Evolutionary conservation across 2,329 filamentous ascomycete genomes (phyloP), one percentile per base, ranked within the genome.

Genomic region (Geosmithia morbida): DNA sequence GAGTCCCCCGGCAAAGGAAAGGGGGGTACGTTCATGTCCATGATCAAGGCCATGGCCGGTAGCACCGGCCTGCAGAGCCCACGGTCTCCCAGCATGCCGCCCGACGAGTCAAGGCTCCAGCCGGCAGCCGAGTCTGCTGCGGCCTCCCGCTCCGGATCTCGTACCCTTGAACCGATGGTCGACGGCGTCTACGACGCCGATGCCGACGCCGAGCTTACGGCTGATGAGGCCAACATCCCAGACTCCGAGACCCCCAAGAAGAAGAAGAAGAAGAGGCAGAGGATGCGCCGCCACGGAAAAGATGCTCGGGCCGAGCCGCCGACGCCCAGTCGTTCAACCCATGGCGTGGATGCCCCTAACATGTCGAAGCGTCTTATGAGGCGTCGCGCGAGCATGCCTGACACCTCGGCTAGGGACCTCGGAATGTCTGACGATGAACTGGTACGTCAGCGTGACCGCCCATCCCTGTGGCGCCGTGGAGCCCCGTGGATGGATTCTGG

Each of bases 181-280:
- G 74, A 77, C 52, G 72, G 74, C 49, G 60, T 65, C 50, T 61
- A 60, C 8, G 64, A 70, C 42, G 67, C 68, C 22, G 74, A 75
- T 50, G 74, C 84, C 1, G 87, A 92, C 60, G 86, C 83, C 1
- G 89, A 94, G 59, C 87, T 92, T 59, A 94, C 87, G 43, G 85
- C 81, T 0, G 87, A 88, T 46, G 89, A 95, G 58, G 74, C 72
- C n/a, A 66, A 66, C 17, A 56, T 64, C 8, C 59, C 66, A 14
- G 67, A 69, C 7, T 47, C 50, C 7, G 52, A 46, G 46, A 57
- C 64, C 26, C 55, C 63, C 2, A 75, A 74, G 51, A 70, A 74
- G 51, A 69, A 69, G 30, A 85, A 76, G 63, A 81, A 74, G 61
- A 81, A 74, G 61, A 81, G 80, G 61, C 75, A 78, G 52, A 79